These are phyloP conservation scores for Termitomyces sp. DNA, from an alignment of 768 basidiomycete genomes.

Conservation along the genomic window DNA sequence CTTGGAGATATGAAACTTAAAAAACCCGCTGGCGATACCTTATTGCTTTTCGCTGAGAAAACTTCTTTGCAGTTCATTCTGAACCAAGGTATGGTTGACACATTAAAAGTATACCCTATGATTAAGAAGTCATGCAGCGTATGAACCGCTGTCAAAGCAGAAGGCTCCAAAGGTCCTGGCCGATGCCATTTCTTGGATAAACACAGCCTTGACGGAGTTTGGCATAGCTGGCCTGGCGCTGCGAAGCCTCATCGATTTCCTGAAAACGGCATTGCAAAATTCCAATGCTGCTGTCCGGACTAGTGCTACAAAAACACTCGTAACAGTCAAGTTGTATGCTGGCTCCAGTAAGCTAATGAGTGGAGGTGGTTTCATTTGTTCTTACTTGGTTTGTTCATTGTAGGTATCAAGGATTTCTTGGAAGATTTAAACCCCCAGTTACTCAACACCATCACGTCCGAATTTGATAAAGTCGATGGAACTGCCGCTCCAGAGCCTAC, in stretches of 20 bases:
- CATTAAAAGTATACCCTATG: background rate
- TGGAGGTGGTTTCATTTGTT: background rate
- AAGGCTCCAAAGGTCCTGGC: conserved; percentile 97
- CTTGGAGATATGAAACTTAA: conserved; percentile 95
- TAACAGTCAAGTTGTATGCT: conserved; percentile 89
- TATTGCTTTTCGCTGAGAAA: conserved; percentile 84
- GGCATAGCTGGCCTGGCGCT: conserved; percentile 86
- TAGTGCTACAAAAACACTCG: conserved; percentile 88
- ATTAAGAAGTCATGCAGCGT: conserved; percentile 47
- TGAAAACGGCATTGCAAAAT: conserved; percentile 84
- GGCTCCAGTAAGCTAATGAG: conserved; percentile 61
- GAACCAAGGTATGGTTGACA: conserved; percentile 61
- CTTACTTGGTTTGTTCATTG: background rate
- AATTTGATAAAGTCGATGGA: conserved; percentile 92
- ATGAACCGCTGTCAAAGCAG: conserved; percentile 90
- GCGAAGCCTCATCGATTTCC: conserved; percentile 82
- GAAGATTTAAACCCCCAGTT: conserved; percentile 95
- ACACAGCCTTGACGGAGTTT: conserved; percentile 82
- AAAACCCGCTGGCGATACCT: conserved; percentile 89
- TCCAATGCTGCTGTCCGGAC: conserved; percentile 93
- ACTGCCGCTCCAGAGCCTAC: conserved; percentile 73
- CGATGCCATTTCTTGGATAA: conserved; percentile 87
- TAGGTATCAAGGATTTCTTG: conserved; percentile 88
- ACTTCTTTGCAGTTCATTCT: conserved; percentile 94
- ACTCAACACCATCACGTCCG: conserved; percentile 81